Conservation (phyloP, 192 early-diverging fungal genomes). For the Spizellomyces sp. region DNA sequence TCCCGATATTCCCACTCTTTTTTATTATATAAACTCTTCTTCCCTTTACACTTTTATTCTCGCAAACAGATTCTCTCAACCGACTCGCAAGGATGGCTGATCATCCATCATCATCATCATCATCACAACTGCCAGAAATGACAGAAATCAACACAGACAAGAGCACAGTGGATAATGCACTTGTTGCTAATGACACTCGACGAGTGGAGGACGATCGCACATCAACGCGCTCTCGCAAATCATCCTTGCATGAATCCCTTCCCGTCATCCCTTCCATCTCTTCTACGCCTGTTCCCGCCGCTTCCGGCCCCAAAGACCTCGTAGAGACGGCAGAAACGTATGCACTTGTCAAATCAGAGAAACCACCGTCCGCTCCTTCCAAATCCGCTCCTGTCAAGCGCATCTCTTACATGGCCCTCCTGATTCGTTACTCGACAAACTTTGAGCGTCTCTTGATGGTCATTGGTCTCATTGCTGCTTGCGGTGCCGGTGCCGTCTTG, state of each 20-base stretch:
- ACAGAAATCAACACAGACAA: too few species aligned
- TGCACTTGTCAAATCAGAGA: neutral
- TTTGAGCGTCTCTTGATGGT: conserved; percentile 60
- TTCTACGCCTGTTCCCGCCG: neutral
- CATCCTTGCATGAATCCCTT: neutral
- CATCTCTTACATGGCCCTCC: conserved; percentile 22
- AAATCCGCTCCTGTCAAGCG: neutral
- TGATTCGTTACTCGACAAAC: conserved; percentile 71
- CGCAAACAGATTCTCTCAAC: too few species aligned
- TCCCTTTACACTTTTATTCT: too few species aligned
- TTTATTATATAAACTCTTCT: too few species aligned
- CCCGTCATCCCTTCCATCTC: neutral
- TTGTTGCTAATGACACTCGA: too few species aligned
- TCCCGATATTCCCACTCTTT: too few species aligned
- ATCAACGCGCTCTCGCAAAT: too few species aligned
- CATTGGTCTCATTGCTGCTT: conserved; percentile 28
- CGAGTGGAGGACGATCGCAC: too few species aligned
- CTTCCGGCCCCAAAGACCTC: neutral
- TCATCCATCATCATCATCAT: too few species aligned
- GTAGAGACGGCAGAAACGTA: neutral
- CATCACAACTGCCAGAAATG: too few species aligned
- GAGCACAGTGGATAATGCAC: too few species aligned
- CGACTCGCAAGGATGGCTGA: too few species aligned
- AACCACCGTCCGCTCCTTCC: neutral
- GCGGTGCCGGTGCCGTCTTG: conserved; percentile 27